A percentile compares a stretch with the other conserved stretches of the same genome.
phyloP scores from a whole-genome alignment of 495 filamentous ascomycete genomes.

The Aspergillus incahuasiensis region DNA sequence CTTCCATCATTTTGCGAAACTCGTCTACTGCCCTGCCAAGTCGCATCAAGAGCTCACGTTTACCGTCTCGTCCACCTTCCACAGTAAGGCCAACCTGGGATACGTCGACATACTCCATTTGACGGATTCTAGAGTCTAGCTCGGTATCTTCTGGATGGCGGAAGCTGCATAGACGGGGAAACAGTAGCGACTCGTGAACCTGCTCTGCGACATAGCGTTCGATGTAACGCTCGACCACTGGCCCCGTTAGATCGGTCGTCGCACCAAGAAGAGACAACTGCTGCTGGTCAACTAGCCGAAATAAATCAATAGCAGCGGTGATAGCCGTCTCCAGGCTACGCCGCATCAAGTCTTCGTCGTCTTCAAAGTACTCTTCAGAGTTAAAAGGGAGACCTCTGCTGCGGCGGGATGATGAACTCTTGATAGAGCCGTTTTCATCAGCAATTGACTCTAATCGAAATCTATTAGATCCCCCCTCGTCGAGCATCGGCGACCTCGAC shows the following conservation, averaged over 20 bases:
- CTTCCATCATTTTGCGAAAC: constrained; percentile 79
- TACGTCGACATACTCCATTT: constrained; percentile 91
- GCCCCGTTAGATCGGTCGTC: constrained; percentile 90
- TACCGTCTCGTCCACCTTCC: constrained; percentile 64
- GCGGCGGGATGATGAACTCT: constrained; percentile 33
- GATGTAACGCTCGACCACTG: constrained; percentile 85
- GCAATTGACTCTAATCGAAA: constrained; percentile 22
- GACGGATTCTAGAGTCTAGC: constrained; percentile 79
- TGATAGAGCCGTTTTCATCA: constrained; percentile 34
- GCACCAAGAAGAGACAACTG: constrained; percentile 88
- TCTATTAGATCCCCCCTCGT: constrained; percentile 23
- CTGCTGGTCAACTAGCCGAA: constrained; percentile 91
- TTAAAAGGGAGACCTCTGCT: constrained; percentile 42
- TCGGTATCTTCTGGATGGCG: constrained; percentile 82
- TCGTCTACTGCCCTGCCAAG: constrained; percentile 77
- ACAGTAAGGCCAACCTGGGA: constrained; percentile 87
- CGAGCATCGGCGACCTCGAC: constrained; percentile 47
- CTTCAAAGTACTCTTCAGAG: constrained; percentile 56
- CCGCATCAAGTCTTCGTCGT: constrained; percentile 84
- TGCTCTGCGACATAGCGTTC: constrained; percentile 95
- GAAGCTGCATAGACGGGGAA: constrained; percentile 74
- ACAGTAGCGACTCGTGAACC: constrained; percentile 80
- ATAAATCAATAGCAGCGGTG: constrained; percentile 89
- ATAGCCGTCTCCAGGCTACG: constrained; percentile 85
- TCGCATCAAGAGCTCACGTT: constrained; percentile 65